These are phyloP conservation scores for Claviceps sp. DNA, from an alignment of 2,329 filamentous ascomycete species.

Conservation along the genomic window DNA sequence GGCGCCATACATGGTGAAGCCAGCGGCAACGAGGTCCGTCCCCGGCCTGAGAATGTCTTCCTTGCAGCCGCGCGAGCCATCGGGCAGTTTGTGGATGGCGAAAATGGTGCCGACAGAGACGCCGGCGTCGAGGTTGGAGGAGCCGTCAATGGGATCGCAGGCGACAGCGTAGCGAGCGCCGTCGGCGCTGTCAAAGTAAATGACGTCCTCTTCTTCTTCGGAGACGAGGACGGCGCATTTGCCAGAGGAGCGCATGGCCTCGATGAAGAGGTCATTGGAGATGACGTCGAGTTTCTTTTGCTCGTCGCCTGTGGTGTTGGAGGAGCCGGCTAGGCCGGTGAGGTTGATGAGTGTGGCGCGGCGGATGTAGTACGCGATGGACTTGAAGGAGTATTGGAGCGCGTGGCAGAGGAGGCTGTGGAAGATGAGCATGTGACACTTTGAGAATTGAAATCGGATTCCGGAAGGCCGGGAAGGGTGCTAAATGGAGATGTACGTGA, in stretches of 20 bases:
- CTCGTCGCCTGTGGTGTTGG: conserved; percentile 91
- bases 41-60: conserved; percentile 84
- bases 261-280: conserved; percentile 94
- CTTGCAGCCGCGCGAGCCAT: conserved; percentile 57
- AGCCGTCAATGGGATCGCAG: conserved; percentile 96
- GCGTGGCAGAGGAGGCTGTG: conserved; percentile 84
- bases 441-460: background rate
- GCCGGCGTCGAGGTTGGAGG: conserved; percentile 92
- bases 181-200: conserved; percentile 65
- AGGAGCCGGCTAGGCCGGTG: conserved; percentile 84
- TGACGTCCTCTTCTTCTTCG: conserved; percentile 89
- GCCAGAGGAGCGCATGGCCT: conserved; percentile 84
- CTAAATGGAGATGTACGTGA: conserved; percentile 51
- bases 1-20: conserved; percentile 99
- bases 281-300: conserved; percentile 99
- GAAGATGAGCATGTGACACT: background rate
- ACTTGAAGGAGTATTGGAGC: conserved; percentile 99
- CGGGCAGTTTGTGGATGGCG: conserved; percentile 77
- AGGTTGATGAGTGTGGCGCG: conserved; percentile 91
- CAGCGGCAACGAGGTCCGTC: conserved; percentile 79
- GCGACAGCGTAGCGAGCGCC: conserved; percentile 86
- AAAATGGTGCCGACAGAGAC: conserved; percentile 98
- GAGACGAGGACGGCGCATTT: conserved; percentile 90
- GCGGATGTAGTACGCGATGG: conserved; percentile 97
- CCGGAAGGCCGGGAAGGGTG: too few species aligned